Evolutionary conservation across 768 basidiomycete genomes (phyloP), one percentile per base, ranked within the genome.

Genomic region (Paxillus rubicundulus): DNA sequence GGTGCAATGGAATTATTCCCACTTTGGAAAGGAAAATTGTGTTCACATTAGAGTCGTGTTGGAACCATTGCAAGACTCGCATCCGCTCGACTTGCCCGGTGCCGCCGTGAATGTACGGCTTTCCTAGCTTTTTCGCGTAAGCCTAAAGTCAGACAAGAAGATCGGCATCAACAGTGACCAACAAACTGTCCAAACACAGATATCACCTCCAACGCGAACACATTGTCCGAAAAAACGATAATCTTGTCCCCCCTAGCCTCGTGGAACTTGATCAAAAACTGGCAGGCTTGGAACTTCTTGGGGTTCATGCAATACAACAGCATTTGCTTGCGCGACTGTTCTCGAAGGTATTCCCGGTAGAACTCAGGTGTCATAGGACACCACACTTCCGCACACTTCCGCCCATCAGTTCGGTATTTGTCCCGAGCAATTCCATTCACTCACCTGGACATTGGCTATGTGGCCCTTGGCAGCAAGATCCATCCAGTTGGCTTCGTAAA

Each of bases 401-500:
- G 18, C 45, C 47, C 20, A 45, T 53, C 17, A 53, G 28, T 50
- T 57, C 36, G 53, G 43, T 36, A 13, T 12, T 17, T 16, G 41
- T 27, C 39, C 28, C 1, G 21, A 5, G 27, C 10, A 16, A 21
- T 24, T 33, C 47, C 34, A 52, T 42, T 34, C 27, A 67, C 79
- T 61, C 68, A 94, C 94, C 85, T 98, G 95, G n/a, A 99, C 97
- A 65, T 97, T 98, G 7, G 97, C 97, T 65, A 99, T 99, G 70
- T 99, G 97, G 2, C 97, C 97, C 72, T 98, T 98, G 55, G 92
- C 93, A 48, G 97, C 97, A 60, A 99, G 84, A 70, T 99, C 97
- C 96, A 99, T 98, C 97, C 97, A 99, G 68, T 99, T 99, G 5
- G 97, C 97, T 72, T 99, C 97, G 66, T 99, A 99, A 28, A 99